phyloP scores from a whole-genome alignment of 768 basidiomycete species.

The Megacollybia marginata region DNA sequence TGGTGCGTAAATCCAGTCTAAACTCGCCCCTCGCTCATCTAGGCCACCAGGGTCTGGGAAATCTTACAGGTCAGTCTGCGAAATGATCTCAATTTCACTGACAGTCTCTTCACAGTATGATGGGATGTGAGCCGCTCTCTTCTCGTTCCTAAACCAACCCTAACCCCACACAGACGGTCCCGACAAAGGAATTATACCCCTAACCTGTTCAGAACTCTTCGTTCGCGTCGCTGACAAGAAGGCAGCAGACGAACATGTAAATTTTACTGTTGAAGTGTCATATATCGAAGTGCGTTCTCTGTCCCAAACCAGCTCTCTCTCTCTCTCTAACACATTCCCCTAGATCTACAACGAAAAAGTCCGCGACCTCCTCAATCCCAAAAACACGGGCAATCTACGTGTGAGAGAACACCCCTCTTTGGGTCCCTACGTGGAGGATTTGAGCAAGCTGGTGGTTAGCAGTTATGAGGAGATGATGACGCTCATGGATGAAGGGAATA shows the following conservation, averaged over 20 bases:
- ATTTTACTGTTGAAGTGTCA: constrained; percentile 94
- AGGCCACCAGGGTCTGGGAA: constrained; percentile 69
- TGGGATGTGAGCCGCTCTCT: constrained; percentile 68
- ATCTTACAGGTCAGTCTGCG: constrained; percentile 69
- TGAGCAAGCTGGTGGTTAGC: constrained; percentile 87
- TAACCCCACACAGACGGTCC: constrained; percentile 59
- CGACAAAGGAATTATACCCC: constrained; percentile 97
- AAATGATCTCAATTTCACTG: not conserved
- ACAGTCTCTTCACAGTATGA: constrained; percentile 56
- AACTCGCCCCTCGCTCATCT: not conserved
- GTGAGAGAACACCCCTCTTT: constrained; percentile 95
- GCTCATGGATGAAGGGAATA: constrained; percentile 99
- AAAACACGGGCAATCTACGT: constrained; percentile 91
- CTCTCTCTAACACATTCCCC: not conserved
- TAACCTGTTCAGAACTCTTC: constrained; percentile 92
- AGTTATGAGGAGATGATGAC: constrained; percentile 97
- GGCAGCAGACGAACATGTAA: constrained; percentile 56
- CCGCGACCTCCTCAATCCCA: constrained; percentile 93
- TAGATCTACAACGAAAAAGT: constrained; percentile 98
- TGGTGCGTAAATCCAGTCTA: constrained; percentile 39
- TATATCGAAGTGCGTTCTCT: constrained; percentile 74
- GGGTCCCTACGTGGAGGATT: constrained; percentile 98
- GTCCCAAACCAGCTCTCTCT: not conserved
- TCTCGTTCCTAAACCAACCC: constrained; percentile 1
- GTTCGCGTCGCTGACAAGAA: constrained; percentile 66